Conservation (phyloP, 2,329 filamentous ascomycete species). For the Apiospora pterosperma region DNA sequence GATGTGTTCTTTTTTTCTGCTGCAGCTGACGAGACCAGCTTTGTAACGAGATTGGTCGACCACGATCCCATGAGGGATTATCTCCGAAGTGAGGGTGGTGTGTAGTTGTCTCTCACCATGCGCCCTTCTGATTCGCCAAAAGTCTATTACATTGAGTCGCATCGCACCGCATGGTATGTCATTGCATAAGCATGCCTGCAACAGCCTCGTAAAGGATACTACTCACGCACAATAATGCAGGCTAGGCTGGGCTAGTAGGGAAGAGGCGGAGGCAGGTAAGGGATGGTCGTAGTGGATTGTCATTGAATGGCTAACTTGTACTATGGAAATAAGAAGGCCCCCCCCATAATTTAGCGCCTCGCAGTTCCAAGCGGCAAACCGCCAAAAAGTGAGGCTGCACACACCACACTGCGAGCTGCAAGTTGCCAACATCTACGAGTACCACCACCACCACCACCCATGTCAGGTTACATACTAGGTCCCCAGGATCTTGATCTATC, state of each 20-base stretch:
- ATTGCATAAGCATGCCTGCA: slow-evolving; percentile 24
- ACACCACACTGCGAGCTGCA: not conserved
- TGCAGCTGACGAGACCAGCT: slow-evolving; percentile 4
- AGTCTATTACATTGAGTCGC: not conserved
- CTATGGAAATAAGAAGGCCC: not conserved
- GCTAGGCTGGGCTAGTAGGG: not conserved
- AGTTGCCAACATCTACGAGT: not conserved
- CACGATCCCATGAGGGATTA: slow-evolving; percentile 22
- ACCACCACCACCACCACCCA: not conserved
- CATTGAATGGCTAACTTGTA: too few relatives aligned
- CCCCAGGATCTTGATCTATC: slow-evolving; percentile 2
- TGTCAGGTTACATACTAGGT: not conserved
- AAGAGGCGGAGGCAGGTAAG: slow-evolving; percentile 16
- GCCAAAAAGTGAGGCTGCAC: not conserved
- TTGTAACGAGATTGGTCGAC: not conserved
- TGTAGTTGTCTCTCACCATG: not conserved
- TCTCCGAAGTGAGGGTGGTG: slow-evolving; percentile 19
- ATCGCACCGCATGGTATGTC: slow-evolving; percentile 4
- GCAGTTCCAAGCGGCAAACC: not conserved
- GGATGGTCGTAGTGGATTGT: not conserved
- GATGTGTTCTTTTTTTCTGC: not conserved
- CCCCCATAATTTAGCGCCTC: slow-evolving; percentile 2
- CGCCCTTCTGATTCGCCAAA: not conserved
- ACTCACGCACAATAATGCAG: slow-evolving; percentile 4
- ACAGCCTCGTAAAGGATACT: slow-evolving; percentile 29